These are phyloP conservation scores for Alternaria angustiovoidea DNA, from an alignment of 2,329 filamentous ascomycete genomes.

Conservation along the genomic window DNA sequence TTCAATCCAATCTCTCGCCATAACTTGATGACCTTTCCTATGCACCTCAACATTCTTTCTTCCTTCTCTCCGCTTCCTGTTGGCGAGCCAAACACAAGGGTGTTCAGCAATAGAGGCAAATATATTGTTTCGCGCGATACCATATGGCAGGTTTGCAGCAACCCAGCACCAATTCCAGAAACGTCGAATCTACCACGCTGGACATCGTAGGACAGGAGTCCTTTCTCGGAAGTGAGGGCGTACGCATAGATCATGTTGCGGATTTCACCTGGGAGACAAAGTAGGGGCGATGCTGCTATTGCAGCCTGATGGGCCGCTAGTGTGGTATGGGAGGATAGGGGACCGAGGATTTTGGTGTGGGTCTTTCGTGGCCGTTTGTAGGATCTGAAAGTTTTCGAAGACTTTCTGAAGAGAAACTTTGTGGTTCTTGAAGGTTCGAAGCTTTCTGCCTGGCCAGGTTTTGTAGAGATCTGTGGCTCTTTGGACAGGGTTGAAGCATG, in stretches of 20 bases:
- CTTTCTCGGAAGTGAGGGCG: conserved; percentile 15
- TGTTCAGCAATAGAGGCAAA: conserved; percentile 19
- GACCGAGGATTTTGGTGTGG: conserved; percentile 5
- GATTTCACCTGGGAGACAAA: conserved; percentile 24
- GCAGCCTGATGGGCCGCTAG: background rate
- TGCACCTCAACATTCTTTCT: background rate
- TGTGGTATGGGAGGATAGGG: background rate
- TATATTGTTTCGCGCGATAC: conserved; percentile 21
- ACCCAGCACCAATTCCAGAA: conserved; percentile 18
- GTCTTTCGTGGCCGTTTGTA: conserved; percentile 6
- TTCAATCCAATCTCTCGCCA: background rate
- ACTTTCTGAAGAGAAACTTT: background rate
- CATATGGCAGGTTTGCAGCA: conserved; percentile 24
- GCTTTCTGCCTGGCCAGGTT: background rate
- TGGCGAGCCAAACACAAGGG: conserved; percentile 9
- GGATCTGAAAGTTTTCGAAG: conserved; percentile 1
- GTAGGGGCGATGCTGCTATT: conserved; percentile 11
- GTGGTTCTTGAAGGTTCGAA: too few species aligned
- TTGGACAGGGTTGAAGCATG: background rate
- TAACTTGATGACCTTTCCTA: background rate
- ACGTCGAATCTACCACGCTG: conserved; percentile 19
- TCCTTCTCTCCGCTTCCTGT: background rate
- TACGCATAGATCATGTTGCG: conserved; percentile 20
- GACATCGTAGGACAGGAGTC: conserved; percentile 8
- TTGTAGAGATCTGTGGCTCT: background rate